Percentiles rank a stretch among this genome's conserved stretches.
phyloP scores from a whole-genome alignment of 2,329 filamentous ascomycete genomes.

The Epichloe amarillans region DNA sequence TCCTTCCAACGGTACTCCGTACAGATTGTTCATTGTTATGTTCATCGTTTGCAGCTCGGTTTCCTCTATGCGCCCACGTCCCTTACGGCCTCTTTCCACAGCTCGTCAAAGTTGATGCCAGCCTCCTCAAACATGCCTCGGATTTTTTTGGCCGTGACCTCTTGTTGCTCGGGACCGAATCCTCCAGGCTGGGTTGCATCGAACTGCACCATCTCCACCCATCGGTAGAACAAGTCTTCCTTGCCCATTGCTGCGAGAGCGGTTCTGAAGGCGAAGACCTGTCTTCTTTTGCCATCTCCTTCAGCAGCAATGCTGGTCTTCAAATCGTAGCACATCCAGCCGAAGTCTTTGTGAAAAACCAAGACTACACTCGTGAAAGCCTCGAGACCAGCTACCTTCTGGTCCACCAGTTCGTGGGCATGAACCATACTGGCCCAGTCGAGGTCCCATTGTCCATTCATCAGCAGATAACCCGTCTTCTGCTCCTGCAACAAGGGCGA shows the following conservation, averaged over 20 bases:
- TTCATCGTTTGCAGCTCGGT: background rate
- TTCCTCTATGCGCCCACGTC: constrained; percentile 8
- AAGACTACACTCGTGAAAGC: constrained; percentile 60
- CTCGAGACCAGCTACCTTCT: constrained; percentile 44
- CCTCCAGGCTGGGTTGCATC: constrained; percentile 69
- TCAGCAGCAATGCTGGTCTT: constrained; percentile 38
- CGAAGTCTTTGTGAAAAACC: constrained; percentile 51
- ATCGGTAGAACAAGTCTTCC: constrained; percentile 79
- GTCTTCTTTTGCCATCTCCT: constrained; percentile 53
- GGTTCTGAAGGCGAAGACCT: constrained; percentile 71
- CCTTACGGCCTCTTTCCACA: constrained; percentile 56
- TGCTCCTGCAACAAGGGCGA: constrained; percentile 50
- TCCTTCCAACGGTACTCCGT: too few species aligned
- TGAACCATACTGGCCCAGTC: constrained; percentile 72
- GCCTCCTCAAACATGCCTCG: constrained; percentile 61
- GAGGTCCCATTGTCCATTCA: constrained; percentile 76
- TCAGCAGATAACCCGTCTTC: constrained; percentile 80
- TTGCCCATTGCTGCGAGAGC: constrained; percentile 64
- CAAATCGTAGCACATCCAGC: constrained; percentile 50
- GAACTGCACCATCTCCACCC: constrained; percentile 86
- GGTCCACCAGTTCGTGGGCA: constrained; percentile 57
- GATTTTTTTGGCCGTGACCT: constrained; percentile 58
- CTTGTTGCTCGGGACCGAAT: constrained; percentile 63
- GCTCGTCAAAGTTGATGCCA: constrained; percentile 67
- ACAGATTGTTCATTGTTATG: too few species aligned